Base-by-base conservation (phyloP, 2,329 filamentous ascomycete genomes). In the Penicillium palitans region DNA sequence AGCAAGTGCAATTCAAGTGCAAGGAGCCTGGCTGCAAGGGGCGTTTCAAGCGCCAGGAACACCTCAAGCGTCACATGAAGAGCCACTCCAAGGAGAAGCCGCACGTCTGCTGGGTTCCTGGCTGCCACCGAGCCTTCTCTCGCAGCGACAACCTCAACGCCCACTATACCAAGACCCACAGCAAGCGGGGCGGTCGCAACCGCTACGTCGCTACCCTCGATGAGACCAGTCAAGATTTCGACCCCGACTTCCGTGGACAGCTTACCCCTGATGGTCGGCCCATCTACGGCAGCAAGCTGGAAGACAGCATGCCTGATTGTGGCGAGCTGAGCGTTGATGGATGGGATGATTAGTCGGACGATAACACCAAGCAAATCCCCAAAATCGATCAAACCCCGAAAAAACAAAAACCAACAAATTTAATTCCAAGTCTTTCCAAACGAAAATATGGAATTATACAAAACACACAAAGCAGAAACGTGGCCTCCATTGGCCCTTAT, bases 21-120 rank as follows among this genome's bases (percentile, higher is more conserved):
- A 72, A 73, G 41, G 72, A 76, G 47, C 71, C 73, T 2, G 77
- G 75, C 8, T 80, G 79, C 63, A 73, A 73, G 55, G 76, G 75
- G 8, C 74, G 74, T 6, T 82, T 82, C 66, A 78, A 79, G 69
- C 68, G 80, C 48, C 77, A 79, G 59, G 80, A 82, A 61, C 80
- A 81, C 57, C 68, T 81, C 19, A 80, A 80, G 68, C 70, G 80
- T 12, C 80, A 82, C 63, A 76, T 78, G 70, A 78, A 76, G 66
- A 80, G 74, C 17, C 79, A 81, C 55, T 78, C 77, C 33, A 74
- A 76, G 58, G 74, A 78, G 50, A 77, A 76, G 65, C 73, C 73
- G 4, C 75, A 78, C 65, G 70, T 74, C 9, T 79, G 77, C 60
- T 79, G 76, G 77, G 75, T 78, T 2, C 74, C 76, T 1, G 76